Conservation (phyloP, 2,329 filamentous ascomycete genomes). For the Albifimbria verrucaria region DNA sequence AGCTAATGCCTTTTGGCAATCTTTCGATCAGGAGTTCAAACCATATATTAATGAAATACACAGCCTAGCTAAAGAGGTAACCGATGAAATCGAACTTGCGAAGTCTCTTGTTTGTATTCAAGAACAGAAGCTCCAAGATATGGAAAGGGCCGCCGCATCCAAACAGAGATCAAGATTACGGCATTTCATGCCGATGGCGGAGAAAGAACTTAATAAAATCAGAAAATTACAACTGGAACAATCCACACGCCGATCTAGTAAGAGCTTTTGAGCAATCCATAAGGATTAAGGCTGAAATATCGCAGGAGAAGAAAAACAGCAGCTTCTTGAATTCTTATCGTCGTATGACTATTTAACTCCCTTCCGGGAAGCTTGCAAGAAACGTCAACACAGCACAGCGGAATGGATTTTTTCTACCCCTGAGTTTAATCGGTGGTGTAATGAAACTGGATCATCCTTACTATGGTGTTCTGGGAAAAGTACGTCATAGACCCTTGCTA, state of each 20-base stretch:
- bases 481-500: slow-evolving; percentile 7
- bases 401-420: slow-evolving; percentile 21
- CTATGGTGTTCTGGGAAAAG: slow-evolving; percentile 30
- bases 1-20: slow-evolving; percentile 15
- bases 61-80: slow-evolving; percentile 15
- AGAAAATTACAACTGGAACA: slow-evolving; percentile 1
- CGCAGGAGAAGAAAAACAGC: slow-evolving; percentile 12
- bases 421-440: slow-evolving; percentile 21
- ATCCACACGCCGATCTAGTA: slow-evolving; percentile 1
- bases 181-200: not conserved
- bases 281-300: not conserved
- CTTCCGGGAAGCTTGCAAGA: slow-evolving; percentile 23
- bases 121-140: slow-evolving; percentile 16
- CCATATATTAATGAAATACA: slow-evolving; percentile 17
- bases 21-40: slow-evolving; percentile 27
- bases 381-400: slow-evolving; percentile 21
- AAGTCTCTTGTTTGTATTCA: slow-evolving; percentile 17
- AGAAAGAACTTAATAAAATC: not conserved
- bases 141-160: slow-evolving; percentile 11
- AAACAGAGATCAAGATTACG: not conserved
- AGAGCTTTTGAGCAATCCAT: not conserved
- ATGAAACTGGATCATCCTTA: slow-evolving; percentile 3
- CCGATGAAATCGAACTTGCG: slow-evolving; percentile 19
- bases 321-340: slow-evolving; percentile 24
- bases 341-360: slow-evolving; percentile 17